These are phyloP conservation scores for Eutrema yunnanense DNA, from an alignment of 345 rosid genomes.

Conservation along the genomic window DNA sequence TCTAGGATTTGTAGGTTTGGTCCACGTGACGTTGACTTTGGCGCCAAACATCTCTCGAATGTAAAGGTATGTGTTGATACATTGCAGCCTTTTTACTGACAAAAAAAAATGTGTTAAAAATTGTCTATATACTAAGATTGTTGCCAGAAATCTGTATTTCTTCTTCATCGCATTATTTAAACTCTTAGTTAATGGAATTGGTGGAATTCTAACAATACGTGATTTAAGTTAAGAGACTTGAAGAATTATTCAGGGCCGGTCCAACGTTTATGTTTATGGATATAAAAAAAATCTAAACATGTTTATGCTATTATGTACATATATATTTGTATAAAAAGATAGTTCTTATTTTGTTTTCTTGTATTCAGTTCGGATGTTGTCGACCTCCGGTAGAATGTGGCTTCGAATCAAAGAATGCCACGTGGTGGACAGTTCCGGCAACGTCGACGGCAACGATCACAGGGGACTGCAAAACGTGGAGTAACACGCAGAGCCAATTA, in stretches of 20 bases:
- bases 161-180: background rate
- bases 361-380: slow-evolving; percentile 60
- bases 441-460: background rate
- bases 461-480: slow-evolving; percentile 48
- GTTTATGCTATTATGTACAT: background rate
- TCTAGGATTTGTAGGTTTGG: slow-evolving; percentile 25
- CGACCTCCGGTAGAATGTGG: slow-evolving; percentile 56
- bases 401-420: slow-evolving; percentile 35
- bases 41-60: slow-evolving; percentile 24
- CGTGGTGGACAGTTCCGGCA: slow-evolving; percentile 34
- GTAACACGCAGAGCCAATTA: slow-evolving; percentile 34
- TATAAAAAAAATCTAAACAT: background rate
- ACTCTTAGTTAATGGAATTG: background rate
- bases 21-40: slow-evolving; percentile 19
- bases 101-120: background rate
- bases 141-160: too few relatives aligned
- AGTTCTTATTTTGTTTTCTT: background rate
- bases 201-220: background rate
- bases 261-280: background rate
- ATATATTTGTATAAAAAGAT: background rate
- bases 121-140: background rate
- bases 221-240: too few relatives aligned
- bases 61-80: slow-evolving; percentile 19
- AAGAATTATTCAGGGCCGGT: too few relatives aligned
- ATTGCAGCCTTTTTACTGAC: background rate